Conservation (phyloP, 768 basidiomycete genomes). For the Fistulinella prunicolor region DNA sequence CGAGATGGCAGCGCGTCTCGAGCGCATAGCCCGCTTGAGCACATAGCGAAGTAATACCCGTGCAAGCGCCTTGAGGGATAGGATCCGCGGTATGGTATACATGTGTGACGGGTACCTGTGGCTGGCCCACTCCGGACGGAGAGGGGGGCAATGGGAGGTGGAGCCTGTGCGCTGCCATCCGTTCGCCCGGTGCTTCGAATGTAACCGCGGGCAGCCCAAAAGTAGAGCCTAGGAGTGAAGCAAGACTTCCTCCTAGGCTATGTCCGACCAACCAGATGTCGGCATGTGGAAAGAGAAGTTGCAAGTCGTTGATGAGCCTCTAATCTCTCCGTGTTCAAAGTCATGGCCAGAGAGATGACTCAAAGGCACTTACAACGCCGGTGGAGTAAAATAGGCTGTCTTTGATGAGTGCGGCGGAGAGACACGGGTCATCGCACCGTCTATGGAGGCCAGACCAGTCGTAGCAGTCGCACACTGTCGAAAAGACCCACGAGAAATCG, state of each 20-base stretch:
- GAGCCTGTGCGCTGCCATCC: slow-evolving; percentile 56
- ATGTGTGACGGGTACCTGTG: slow-evolving; percentile 37
- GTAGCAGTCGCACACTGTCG: slow-evolving; percentile 88
- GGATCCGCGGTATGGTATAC: slow-evolving; percentile 73
- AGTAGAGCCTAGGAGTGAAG: slow-evolving; percentile 59
- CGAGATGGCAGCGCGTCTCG: slow-evolving; percentile 61
- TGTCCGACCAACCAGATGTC: slow-evolving; percentile 63
- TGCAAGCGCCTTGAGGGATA: slow-evolving; percentile 59
- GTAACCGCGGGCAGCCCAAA: slow-evolving; percentile 65
- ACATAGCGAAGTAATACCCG: slow-evolving; percentile 49
- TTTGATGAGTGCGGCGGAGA: slow-evolving; percentile 78
- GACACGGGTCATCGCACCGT: slow-evolving; percentile 77
- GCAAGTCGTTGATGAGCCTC: slow-evolving; percentile 59
- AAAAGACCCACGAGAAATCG: slow-evolving; percentile 81
- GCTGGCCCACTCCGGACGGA: slow-evolving; percentile 3
- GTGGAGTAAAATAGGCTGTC: slow-evolving; percentile 92
- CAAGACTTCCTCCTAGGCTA: slow-evolving; percentile 62
- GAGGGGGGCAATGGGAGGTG: slow-evolving; percentile 56
- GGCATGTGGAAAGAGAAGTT: slow-evolving; percentile 52
- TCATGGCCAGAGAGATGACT: not conserved
- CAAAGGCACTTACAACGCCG: slow-evolving; percentile 61
- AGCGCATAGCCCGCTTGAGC: slow-evolving; percentile 65
- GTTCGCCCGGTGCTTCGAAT: slow-evolving; percentile 65
- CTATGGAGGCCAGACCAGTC: slow-evolving; percentile 44
- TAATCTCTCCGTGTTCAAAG: slow-evolving; percentile 20